Conservation (phyloP, 805 yeast species). For the Kodamaea hsintzibuensis region DNA sequence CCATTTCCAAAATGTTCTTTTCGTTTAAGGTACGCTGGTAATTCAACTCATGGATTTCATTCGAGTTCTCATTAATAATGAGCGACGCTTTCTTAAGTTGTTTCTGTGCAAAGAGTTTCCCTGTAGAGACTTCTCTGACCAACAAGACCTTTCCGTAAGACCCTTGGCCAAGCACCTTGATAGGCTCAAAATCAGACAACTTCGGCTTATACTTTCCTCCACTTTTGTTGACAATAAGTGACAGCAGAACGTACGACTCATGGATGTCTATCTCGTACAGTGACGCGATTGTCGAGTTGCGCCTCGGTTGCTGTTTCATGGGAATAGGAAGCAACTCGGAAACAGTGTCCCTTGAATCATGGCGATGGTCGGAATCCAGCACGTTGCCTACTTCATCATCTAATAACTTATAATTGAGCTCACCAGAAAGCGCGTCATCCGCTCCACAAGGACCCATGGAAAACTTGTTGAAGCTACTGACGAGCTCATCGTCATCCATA, state of each 20-base stretch:
- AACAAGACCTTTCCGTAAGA: conserved; percentile 45
- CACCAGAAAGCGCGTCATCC: neutral
- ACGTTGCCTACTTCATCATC: conserved; percentile 14
- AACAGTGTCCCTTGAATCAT: conserved; percentile 14
- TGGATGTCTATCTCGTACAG: conserved; percentile 38
- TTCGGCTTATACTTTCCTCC: conserved; percentile 24
- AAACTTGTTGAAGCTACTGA: conserved; percentile 4
- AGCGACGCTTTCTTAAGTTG: conserved; percentile 42
- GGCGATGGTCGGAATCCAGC: conserved; percentile 11
- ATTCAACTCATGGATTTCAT: conserved; percentile 33
- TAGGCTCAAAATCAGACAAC: conserved; percentile 41
- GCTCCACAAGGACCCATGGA: neutral
- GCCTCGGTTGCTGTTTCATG: conserved; percentile 15
- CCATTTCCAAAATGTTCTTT: conserved; percentile 40
- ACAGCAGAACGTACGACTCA: conserved; percentile 31
- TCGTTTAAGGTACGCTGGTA: conserved; percentile 43
- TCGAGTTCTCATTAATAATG: conserved; percentile 32
- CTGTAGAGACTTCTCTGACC: conserved; percentile 39
- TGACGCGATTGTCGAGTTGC: conserved; percentile 29
- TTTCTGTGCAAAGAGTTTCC: conserved; percentile 44
- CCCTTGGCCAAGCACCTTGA: conserved; percentile 46
- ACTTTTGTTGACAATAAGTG: conserved; percentile 16
- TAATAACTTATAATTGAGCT: conserved; percentile 28
- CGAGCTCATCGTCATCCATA: conserved; percentile 34
- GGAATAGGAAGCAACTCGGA: conserved; percentile 21